A percentile compares a stretch with the other conserved stretches of the same genome.
Evolutionary conservation across 805 yeast species (phyloP).

Genomic region (Starmerella bacillaris): DNA sequence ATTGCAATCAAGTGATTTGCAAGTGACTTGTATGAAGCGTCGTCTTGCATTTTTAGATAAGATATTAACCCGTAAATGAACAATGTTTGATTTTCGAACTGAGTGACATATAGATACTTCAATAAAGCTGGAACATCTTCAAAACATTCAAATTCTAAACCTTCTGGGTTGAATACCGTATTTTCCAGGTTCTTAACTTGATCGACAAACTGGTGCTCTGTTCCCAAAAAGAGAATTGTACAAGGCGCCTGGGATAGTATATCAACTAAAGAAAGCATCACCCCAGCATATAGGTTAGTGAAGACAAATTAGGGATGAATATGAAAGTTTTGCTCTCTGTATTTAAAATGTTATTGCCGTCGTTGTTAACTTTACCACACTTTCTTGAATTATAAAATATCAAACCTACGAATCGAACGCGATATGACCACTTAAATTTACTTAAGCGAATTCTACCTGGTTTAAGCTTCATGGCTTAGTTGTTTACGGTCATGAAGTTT

Average conservation of each 20-base stretch:
- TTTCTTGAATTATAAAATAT: too few relatives aligned
- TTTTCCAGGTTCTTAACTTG: background rate
- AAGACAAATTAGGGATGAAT: too few relatives aligned
- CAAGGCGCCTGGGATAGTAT: constrained; percentile 4
- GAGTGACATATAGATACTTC: constrained; percentile 2
- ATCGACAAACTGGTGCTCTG: constrained; percentile 8
- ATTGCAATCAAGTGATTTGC: constrained; percentile 6
- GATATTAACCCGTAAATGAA: constrained; percentile 7
- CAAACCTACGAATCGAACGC: too few relatives aligned
- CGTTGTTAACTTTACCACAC: background rate
- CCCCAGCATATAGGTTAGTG: too few relatives aligned
- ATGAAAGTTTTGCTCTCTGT: too few relatives aligned
- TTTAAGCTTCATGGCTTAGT: constrained; percentile 11
- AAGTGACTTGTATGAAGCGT: constrained; percentile 4
- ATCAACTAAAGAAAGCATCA: constrained; percentile 6
- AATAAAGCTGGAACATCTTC: background rate
- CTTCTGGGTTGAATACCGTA: constrained; percentile 6
- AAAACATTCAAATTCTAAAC: constrained; percentile 10
- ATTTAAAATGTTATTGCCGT: background rate
- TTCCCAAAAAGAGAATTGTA: constrained; percentile 8
- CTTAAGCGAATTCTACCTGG: background rate
- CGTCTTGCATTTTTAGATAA: background rate
- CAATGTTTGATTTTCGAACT: background rate
- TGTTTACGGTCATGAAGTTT: constrained; percentile 1
- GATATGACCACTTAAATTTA: too few relatives aligned